Evolutionary conservation across 768 basidiomycete genomes (phyloP).

Genomic region (Kwoniella dendrophila): DNA sequence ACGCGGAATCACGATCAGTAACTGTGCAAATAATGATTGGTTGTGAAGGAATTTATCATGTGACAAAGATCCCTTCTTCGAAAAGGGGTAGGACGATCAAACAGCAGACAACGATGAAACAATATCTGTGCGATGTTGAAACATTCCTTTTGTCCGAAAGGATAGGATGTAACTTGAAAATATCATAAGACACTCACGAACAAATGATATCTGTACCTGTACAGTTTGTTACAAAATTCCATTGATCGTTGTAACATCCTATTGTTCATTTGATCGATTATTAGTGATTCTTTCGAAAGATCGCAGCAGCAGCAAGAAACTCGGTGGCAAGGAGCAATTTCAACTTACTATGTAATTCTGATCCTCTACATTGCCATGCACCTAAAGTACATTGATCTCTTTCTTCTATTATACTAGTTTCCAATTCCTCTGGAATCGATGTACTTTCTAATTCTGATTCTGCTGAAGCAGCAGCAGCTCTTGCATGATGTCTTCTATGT

Average conservation of each 20-base stretch:
- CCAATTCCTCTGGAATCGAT: neutral
- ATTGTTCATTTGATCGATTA: too few relatives aligned
- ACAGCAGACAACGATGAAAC: neutral
- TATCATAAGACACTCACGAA: conserved; percentile 14
- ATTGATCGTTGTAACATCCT: conserved; percentile 25
- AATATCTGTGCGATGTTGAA: neutral
- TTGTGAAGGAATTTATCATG: too few relatives aligned
- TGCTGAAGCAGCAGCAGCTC: conserved; percentile 11
- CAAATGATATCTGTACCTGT: conserved; percentile 23
- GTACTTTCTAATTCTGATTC: neutral
- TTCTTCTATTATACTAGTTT: neutral
- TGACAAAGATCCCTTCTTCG: too few relatives aligned
- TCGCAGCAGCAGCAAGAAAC: neutral
- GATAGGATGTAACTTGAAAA: neutral
- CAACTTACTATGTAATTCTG: conserved; percentile 22
- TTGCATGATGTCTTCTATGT: conserved; percentile 22
- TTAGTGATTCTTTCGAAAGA: too few relatives aligned
- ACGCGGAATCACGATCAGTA: neutral
- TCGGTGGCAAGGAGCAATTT: neutral
- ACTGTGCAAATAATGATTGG: neutral
- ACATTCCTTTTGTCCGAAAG: neutral
- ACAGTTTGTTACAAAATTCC: conserved; percentile 23
- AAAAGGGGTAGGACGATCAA: neutral
- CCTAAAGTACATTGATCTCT: conserved; percentile 17
- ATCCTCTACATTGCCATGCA: conserved; percentile 24